Evolutionary conservation across 2,329 filamentous ascomycete species (phyloP).

Genomic region (Verticillium tricorpus): DNA sequence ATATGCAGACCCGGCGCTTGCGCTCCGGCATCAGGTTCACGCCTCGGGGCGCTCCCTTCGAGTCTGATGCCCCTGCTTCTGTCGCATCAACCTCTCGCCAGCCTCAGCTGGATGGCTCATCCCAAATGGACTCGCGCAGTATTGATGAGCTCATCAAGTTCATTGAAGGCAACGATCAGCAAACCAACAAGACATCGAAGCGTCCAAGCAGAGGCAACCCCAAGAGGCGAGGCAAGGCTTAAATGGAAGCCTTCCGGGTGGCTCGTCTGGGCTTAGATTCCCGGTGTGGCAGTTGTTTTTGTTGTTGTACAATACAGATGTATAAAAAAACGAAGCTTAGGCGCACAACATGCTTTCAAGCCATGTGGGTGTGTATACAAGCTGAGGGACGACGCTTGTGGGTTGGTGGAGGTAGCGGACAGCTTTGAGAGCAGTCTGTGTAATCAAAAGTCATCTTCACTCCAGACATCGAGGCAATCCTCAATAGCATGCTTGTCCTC

Average conservation of each 20-base stretch:
- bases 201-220: conserved; percentile 49
- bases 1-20: conserved; percentile 70
- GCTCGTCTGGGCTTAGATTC: background rate
- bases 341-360: background rate
- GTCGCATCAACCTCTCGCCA: conserved; percentile 16
- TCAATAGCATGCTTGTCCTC: background rate
- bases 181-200: conserved; percentile 50
- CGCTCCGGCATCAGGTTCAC: conserved; percentile 67
- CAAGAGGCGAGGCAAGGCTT: conserved; percentile 41
- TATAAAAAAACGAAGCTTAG: background rate
- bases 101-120: conserved; percentile 16
- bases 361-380: background rate
- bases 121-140: conserved; percentile 67
- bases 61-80: conserved; percentile 26
- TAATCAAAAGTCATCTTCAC: conserved; percentile 2
- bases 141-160: conserved; percentile 93
- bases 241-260: background rate
- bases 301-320: background rate
- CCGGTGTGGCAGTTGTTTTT: background rate
- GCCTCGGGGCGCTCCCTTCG: conserved; percentile 57
- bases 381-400: background rate
- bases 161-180: conserved; percentile 72
- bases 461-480: background rate
- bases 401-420: background rate
- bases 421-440: too few species aligned